Percentiles rank a stretch among this genome's conserved stretches.
phyloP scores from a whole-genome alignment of 768 basidiomycete genomes.

The Lactifluus subvellereus region DNA sequence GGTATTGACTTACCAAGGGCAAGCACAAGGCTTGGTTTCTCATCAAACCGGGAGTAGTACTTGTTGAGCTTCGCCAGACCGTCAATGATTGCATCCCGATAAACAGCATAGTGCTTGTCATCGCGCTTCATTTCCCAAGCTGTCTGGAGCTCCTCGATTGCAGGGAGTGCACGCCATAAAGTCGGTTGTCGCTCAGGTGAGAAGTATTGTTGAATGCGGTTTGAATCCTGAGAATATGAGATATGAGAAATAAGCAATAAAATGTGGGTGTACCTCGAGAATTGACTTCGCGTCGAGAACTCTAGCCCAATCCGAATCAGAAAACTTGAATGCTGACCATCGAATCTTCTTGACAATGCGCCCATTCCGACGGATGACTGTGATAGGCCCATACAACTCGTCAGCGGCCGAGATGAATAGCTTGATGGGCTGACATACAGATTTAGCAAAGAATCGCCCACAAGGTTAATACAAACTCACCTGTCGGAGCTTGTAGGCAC shows the following conservation, averaged over 20 bases:
- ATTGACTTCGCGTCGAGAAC: not conserved
- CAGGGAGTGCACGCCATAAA: constrained; percentile 14
- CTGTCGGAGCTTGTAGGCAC: not conserved
- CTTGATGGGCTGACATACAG: not conserved
- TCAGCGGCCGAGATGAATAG: not conserved
- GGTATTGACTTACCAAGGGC: not conserved
- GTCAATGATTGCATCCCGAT: constrained; percentile 22
- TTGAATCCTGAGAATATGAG: constrained; percentile 23
- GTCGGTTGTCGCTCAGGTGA: constrained; percentile 28
- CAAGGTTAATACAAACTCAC: not conserved
- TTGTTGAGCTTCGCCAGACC: constrained; percentile 14
- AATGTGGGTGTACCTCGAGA: no score
- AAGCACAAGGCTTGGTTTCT: not conserved
- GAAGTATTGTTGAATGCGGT: constrained; percentile 29
- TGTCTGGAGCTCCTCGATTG: no score
- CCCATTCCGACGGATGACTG: not conserved
- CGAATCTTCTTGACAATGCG: not conserved
- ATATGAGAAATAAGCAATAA: no score
- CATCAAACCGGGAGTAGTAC: constrained; percentile 18
- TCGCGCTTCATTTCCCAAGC: constrained; percentile 1
- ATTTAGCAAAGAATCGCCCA: no score
- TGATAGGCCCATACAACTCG: not conserved
- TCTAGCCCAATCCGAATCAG: not conserved
- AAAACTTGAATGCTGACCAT: not conserved
- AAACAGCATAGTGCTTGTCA: constrained; percentile 18